Evolutionary conservation across 2,329 filamentous ascomycete genomes (phyloP), one percentile per base, ranked within the genome.

Genomic region (Ophiognomonia clavigignenti-juglandacearum): DNA sequence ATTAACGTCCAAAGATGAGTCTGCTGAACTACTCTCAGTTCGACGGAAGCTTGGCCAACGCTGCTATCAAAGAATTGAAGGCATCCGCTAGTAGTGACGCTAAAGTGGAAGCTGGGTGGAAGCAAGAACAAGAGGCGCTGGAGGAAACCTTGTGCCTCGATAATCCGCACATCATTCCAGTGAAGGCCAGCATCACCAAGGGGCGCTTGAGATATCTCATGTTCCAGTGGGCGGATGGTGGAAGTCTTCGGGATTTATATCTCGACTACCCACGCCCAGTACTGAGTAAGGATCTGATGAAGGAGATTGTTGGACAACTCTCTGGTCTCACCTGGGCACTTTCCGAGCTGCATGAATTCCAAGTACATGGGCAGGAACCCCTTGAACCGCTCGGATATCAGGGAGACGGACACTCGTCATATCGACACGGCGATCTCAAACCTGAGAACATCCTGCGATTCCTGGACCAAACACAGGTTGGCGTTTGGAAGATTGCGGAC

Each of bases 181-280:
- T 39, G 18, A 16, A 45, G 22, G 36, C 36, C 2, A 39, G 34
- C 8, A 39, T 45, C 13, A 26, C 13, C 1, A 23, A 32, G 11
- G 36, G 43, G 9, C 19, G 20, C 7, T 19, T 35, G 6, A 35
- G 20, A 6, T 45, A 34, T 16, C 27, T 45, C 27, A 45, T 45
- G 19, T 45, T 24, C 7, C 36, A 45, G 14, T 45, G 43, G 43
- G 36, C 43, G 11, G 43, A 45, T 16, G 36, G 43, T 2, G 43
- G 43, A 10, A 35, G 14, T 16, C 43, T 45, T 2, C 36, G 36
- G 11, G 36, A 40, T n/a, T 8, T 39, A 3, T 45, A 34, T 16
- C 4, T n/a, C 1, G 26, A 10, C 3, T 5, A 39, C 5, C 18
- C 3, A n/a, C 35, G n/a, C 9, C 43, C 43, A 3, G 18, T 2